Evolutionary conservation across 2,329 filamentous ascomycete species (phyloP).

Genomic region (Coniochaeta sp.): DNA sequence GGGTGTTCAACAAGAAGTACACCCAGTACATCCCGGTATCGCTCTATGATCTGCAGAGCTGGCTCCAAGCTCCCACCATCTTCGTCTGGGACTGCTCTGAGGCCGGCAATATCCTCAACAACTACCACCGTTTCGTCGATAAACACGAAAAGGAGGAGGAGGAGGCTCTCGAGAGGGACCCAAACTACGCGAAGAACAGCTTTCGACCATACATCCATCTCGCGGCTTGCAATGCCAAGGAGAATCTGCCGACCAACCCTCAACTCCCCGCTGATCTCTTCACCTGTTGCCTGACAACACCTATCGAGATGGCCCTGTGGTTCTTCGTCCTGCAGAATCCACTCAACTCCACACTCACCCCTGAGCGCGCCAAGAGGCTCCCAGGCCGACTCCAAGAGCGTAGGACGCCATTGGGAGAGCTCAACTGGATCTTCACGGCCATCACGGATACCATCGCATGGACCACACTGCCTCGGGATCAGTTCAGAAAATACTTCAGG

Average conservation of each 20-base stretch:
- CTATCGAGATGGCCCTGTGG: constrained; percentile 93
- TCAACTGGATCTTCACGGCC: constrained; percentile 99
- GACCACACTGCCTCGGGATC: constrained; percentile 82
- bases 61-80: constrained; percentile 90
- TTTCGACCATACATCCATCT: constrained; percentile 73
- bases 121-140: constrained; percentile 89
- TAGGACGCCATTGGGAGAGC: constrained; percentile 84
- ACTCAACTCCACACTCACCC: constrained; percentile 56
- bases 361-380: constrained; percentile 80
- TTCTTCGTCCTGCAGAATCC: constrained; percentile 96
- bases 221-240: constrained; percentile 82
- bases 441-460: constrained; percentile 98
- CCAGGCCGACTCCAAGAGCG: constrained; percentile 89
- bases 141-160: constrained; percentile 89
- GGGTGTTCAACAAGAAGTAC: constrained; percentile 99
- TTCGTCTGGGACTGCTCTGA: constrained; percentile 98
- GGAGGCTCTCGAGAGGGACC: constrained; percentile 68
- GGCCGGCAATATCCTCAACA: constrained; percentile 88
- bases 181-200: constrained; percentile 72
- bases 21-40: constrained; percentile 98
- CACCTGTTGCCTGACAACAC: constrained; percentile 90
- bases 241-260: constrained; percentile 92
- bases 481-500: constrained; percentile 95
- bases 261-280: constrained; percentile 91
- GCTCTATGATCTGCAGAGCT: constrained; percentile 87